A percentile compares a stretch with the other conserved stretches of the same genome.
phyloP scores from a whole-genome alignment of 2,329 filamentous ascomycete genomes.

The Ophiostoma perfectum region DNA sequence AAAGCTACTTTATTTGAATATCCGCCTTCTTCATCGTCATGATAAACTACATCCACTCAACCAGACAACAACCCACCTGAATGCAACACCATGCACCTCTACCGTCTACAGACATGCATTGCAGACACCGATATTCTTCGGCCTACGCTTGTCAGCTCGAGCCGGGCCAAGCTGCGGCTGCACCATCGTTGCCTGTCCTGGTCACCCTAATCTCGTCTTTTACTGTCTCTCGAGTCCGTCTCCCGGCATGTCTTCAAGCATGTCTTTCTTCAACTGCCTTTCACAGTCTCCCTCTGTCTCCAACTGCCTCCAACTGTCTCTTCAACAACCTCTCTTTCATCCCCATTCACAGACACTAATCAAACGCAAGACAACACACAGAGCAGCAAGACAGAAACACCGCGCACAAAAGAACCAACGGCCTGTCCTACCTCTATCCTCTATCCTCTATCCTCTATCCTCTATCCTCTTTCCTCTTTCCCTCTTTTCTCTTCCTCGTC shows the following conservation, averaged over 20 bases:
- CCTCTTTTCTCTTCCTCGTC: too few relatives aligned
- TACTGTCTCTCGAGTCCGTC: background rate
- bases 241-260: background rate
- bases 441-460: too few relatives aligned
- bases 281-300: background rate
- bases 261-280: background rate
- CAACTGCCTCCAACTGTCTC: background rate
- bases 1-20: too few relatives aligned
- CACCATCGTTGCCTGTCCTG: background rate
- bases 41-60: too few relatives aligned
- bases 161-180: background rate
- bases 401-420: slow-evolving; percentile 6
- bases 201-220: slow-evolving; percentile 1
- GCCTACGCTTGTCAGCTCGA: background rate
- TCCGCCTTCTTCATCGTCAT: too few relatives aligned
- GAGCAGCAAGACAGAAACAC: background rate
- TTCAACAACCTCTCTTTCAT: background rate
- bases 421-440: slow-evolving; percentile 3
- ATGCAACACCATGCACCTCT: too few relatives aligned
- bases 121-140: too few relatives aligned
- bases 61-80: too few relatives aligned
- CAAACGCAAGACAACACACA: slow-evolving; percentile 1
- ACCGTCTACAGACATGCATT: too few relatives aligned
- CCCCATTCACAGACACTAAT: background rate
- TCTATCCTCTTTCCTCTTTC: too few relatives aligned